phyloP scores from a whole-genome alignment of 805 yeast species.

The Kuraishia molischiana region DNA sequence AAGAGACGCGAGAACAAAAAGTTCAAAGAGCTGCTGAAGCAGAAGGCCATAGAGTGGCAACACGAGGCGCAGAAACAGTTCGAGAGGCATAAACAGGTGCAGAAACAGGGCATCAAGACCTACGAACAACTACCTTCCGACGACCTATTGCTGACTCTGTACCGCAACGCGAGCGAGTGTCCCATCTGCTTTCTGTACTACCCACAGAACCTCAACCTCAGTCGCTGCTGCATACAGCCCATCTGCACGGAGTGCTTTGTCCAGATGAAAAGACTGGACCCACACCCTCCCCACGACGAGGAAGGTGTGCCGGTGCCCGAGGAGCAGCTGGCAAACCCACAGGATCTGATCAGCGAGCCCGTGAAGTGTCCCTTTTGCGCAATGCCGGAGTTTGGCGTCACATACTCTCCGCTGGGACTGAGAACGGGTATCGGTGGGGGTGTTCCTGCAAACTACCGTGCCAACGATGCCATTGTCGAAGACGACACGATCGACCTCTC shows the following conservation, averaged over 20 bases:
- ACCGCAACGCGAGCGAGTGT: constrained; percentile 69
- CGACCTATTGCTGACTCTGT: constrained; percentile 46
- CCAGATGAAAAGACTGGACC: constrained; percentile 83
- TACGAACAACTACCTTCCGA: constrained; percentile 26
- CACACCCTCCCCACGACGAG: constrained; percentile 86
- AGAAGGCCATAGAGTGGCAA: constrained; percentile 26
- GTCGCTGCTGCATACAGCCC: constrained; percentile 87
- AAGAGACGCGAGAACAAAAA: constrained; percentile 41
- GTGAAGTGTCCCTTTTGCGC: constrained; percentile 95
- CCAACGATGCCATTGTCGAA: constrained; percentile 7
- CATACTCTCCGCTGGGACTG: constrained; percentile 59
- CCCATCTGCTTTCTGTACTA: constrained; percentile 90
- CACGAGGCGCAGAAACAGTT: constrained; percentile 22
- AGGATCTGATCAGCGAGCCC: constrained; percentile 71
- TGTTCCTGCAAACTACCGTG: constrained; percentile 33
- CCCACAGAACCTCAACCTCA: constrained; percentile 67
- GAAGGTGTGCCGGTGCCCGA: constrained; percentile 13
- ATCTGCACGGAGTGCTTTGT: constrained; percentile 96
- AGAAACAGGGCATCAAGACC: constrained; percentile 13
- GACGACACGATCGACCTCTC: neutral
- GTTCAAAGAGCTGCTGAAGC: constrained; percentile 27
- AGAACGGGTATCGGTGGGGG: constrained; percentile 48
- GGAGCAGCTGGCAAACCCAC: constrained; percentile 30
- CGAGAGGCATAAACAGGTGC: constrained; percentile 17
- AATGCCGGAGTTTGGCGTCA: constrained; percentile 73